Evolutionary conservation across 257 asterid genomes (phyloP).

Genomic region (Solanum arcanum): DNA sequence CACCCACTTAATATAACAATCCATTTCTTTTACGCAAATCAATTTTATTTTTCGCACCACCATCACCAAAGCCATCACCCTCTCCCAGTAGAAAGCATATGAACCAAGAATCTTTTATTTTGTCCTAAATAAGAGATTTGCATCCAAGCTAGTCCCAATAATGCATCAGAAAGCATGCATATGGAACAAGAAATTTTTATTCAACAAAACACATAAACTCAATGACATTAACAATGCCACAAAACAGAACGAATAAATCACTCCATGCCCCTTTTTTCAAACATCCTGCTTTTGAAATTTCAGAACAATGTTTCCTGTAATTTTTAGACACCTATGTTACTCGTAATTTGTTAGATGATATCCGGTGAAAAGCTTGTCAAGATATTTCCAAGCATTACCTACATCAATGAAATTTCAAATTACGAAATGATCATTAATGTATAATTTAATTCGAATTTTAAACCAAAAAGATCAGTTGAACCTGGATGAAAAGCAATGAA

Average conservation of each 20-base stretch:
- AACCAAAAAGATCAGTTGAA: neutral
- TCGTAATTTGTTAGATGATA: slow-evolving; percentile 20
- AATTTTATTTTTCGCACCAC: no score
- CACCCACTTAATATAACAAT: no score
- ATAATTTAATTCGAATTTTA: neutral
- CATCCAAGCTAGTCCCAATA: slow-evolving; percentile 35
- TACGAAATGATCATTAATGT: no score
- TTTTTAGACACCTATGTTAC: slow-evolving; percentile 32
- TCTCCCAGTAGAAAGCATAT: no score
- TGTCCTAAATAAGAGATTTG: slow-evolving; percentile 66
- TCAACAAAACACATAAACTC: slow-evolving; percentile 13
- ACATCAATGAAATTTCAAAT: slow-evolving; percentile 23
- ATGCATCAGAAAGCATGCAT: slow-evolving; percentile 15
- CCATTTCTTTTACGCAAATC: no score
- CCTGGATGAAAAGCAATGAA: slow-evolving; percentile 1
- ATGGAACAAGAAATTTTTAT: slow-evolving; percentile 11
- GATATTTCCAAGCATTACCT: slow-evolving; percentile 30
- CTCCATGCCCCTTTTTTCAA: slow-evolving; percentile 37
- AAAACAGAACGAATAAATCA: slow-evolving; percentile 12
- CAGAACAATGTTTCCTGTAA: slow-evolving; percentile 15
- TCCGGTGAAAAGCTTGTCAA: slow-evolving; percentile 28
- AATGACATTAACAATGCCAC: slow-evolving; percentile 4
- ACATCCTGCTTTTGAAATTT: slow-evolving; percentile 25
- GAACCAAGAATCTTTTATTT: no score
- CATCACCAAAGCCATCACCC: no score